Percentiles rank a stretch among this genome's conserved stretches.
phyloP scores from a whole-genome alignment of 225 moss, liverwort and hornwort species.

The Neckera pumila region DNA sequence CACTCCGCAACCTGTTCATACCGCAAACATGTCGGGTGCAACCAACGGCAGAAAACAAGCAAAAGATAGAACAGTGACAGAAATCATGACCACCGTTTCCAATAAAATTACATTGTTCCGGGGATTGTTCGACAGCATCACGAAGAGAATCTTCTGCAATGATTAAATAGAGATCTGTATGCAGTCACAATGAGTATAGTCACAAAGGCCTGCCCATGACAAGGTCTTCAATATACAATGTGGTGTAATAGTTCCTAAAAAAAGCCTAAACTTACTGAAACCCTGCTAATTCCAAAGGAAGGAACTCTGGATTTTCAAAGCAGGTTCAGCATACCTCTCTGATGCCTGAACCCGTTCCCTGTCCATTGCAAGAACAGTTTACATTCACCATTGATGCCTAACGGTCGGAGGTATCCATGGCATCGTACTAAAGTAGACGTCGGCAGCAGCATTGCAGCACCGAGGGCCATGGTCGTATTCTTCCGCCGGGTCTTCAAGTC shows the following conservation, averaged over 20 bases:
- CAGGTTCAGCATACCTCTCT: background rate
- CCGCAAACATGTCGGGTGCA: background rate
- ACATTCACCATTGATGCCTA: background rate
- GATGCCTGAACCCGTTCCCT: background rate
- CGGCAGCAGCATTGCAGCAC: slow-evolving; percentile 16
- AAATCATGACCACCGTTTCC: background rate
- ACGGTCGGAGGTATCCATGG: slow-evolving; percentile 6
- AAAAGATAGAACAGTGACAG: background rate
- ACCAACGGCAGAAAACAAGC: background rate
- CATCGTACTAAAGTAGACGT: background rate
- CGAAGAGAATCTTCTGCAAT: background rate
- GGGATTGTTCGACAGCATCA: background rate
- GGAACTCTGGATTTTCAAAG: background rate
- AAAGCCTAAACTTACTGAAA: background rate
- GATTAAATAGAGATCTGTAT: background rate
- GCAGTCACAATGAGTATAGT: too few species aligned
- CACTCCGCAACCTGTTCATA: background rate
- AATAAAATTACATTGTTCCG: background rate
- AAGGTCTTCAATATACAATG: background rate
- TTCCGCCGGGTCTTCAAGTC: background rate
- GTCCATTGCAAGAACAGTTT: slow-evolving; percentile 3
- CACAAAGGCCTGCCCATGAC: background rate
- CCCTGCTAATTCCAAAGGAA: background rate
- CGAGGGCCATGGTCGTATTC: slow-evolving; percentile 11
- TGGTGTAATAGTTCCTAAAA: background rate